phyloP scores from a whole-genome alignment of 345 rosid genomes.

The Hibiscus trionum region DNA sequence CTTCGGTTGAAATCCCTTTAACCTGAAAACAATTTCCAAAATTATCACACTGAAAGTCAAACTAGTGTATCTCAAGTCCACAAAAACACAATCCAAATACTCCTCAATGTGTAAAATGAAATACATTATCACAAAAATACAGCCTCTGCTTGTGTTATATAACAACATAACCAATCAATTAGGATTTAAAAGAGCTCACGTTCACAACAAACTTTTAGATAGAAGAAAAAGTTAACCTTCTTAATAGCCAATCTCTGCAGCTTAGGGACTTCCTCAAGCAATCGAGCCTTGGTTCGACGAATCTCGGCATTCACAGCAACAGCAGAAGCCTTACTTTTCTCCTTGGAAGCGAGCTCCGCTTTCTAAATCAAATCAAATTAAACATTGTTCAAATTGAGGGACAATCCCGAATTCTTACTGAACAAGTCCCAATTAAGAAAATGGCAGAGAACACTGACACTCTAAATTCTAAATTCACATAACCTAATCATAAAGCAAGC shows the following conservation, averaged over 20 bases:
- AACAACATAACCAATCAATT: not conserved
- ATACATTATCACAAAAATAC: not conserved
- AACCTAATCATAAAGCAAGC: not conserved
- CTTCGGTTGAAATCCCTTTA: slow-evolving; percentile 89
- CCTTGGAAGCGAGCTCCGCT: slow-evolving; percentile 74
- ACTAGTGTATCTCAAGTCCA: not conserved
- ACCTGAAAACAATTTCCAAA: slow-evolving; percentile 38
- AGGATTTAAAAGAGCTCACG: not conserved
- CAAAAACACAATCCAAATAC: not conserved
- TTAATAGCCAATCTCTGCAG: slow-evolving; percentile 88
- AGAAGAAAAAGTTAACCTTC: slow-evolving; percentile 36
- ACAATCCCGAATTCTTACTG: slow-evolving; percentile 1
- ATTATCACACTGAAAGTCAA: not conserved
- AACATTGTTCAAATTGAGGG: not conserved
- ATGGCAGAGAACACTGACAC: not conserved
- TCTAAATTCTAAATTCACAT: not conserved
- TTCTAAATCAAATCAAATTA: slow-evolving; percentile 39
- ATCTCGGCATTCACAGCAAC: slow-evolving; percentile 96
- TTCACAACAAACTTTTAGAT: not conserved
- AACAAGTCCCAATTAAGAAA: not conserved
- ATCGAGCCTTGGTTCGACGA: slow-evolving; percentile 81
- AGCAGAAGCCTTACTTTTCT: slow-evolving; percentile 75
- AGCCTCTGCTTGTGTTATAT: not conserved
- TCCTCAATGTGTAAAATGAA: not conserved
- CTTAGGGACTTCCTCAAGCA: slow-evolving; percentile 84